These are phyloP conservation scores for Medicago truncatula DNA, from an alignment of 306 rosid species.

Conservation along the genomic window DNA sequence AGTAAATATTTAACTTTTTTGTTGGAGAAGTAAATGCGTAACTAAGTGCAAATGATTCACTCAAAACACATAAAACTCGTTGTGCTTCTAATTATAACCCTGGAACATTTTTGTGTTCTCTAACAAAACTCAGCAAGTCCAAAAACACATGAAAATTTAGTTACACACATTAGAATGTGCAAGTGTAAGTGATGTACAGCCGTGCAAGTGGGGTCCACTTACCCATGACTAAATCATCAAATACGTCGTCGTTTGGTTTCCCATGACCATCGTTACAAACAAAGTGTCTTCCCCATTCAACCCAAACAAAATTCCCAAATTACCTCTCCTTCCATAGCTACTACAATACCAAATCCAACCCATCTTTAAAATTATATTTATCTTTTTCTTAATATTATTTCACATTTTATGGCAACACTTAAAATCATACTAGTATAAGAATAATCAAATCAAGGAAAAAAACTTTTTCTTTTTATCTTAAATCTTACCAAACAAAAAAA, in stretches of 20 bases:
- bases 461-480: neutral
- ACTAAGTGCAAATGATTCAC: no score
- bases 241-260: constrained; percentile 34
- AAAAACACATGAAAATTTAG: neutral
- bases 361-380: neutral
- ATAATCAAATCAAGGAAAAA: neutral
- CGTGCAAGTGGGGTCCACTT: neutral
- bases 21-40: no score
- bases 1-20: no score
- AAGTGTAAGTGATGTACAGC: constrained; percentile 3
- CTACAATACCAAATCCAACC: neutral
- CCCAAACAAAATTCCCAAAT: constrained; percentile 10
- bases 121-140: neutral
- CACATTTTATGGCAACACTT: neutral
- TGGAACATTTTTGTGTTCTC: neutral
- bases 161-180: neutral
- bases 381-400: neutral
- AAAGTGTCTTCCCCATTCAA: constrained; percentile 28
- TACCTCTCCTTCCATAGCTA: neutral
- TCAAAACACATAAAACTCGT: neutral
- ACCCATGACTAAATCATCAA: neutral
- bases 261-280: neutral
- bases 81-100: neutral
- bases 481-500: neutral
- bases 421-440: neutral